Percentiles rank a stretch among this genome's conserved stretches.
Conservation (phyloP, 176 grass and related monocot genomes). For the Triticum monococcum region DNA sequence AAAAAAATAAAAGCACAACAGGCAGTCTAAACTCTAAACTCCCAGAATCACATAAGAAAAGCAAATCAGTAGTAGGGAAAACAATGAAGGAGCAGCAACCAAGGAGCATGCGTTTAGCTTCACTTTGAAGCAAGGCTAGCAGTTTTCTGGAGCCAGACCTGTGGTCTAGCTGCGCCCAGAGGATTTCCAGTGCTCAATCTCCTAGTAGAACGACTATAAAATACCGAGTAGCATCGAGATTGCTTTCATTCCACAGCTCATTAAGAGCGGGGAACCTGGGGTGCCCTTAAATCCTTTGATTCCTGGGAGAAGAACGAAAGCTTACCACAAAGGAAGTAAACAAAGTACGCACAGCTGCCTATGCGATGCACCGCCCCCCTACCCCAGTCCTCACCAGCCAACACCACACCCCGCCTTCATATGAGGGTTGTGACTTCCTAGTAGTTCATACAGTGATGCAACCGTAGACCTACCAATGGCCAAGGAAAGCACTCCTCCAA, state of each 20-base stretch:
- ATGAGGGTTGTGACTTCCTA: neutral
- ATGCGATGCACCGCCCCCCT: neutral
- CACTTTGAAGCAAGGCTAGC: neutral
- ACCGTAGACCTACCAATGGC: neutral
- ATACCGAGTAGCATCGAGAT: neutral
- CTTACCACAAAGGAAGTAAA: neutral
- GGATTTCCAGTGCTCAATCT: neutral
- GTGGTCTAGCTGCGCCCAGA: neutral
- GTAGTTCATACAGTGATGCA: conserved; percentile 16
- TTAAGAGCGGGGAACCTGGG: no score
- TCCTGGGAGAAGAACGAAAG: neutral
- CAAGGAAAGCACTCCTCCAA: neutral
- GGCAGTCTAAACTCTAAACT: neutral
- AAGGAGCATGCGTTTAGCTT: neutral
- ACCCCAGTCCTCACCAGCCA: neutral
- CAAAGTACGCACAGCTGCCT: neutral
- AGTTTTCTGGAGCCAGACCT: neutral
- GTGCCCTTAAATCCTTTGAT: neutral
- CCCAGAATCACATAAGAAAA: neutral
- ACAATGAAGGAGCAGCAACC: neutral
- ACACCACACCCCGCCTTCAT: neutral
- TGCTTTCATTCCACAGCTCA: neutral
- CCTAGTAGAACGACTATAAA: conserved; percentile 13
- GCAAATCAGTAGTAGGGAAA: neutral
- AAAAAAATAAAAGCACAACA: neutral